Base-by-base conservation (phyloP, 441 rosid species). In the Arabidopsis hybrid region DNA sequence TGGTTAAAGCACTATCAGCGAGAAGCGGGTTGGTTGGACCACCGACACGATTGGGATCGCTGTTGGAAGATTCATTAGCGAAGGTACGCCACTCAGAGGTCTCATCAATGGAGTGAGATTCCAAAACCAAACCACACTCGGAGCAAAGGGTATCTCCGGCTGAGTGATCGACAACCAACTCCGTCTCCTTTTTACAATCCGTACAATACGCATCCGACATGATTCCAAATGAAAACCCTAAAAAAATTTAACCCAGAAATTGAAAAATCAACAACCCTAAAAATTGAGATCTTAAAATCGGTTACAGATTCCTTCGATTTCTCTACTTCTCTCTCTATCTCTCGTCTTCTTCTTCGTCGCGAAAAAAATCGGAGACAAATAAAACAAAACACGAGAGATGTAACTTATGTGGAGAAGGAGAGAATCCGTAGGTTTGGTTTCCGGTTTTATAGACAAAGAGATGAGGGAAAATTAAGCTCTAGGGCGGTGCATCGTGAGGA, bases 41-140 rank as follows among this genome's bases (percentile, higher is more conserved):
- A 50, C 98, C 98, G 16, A 94, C 98, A 81, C 98, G 98, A 43
- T 87, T 91, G 14, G 98, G 98, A 71, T 93, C 93, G 4, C 32
- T 85, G 78, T 91, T 95, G 0, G 88, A 89, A 5, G 97, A 91
- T 83, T 93, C 98, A 73, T 90, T 93, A 4, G 98, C 98, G 74
- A 93, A 93, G 32, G 83, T 91, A 51, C 98, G 85, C 98, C 98
- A 93, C 89, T 93, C 98, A 2, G 97, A 91, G 7, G 88, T 91
- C 82, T 93, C 98, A 32, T 93, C 98, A 82, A 93, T 91, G 26
- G 98, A 90, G 77, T 93, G 98, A 3, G 98, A 93, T 77, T 94
- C 98, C 47, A 94, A 78, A 52, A 94, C 97, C 52, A 94, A 81
- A 4, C 96, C 97, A 76, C 97, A 91, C 89, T 94, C 97, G 6